These are phyloP conservation scores for Talaromyces sp. DNA, from an alignment of 2,329 filamentous ascomycete genomes.

Conservation along the genomic window DNA sequence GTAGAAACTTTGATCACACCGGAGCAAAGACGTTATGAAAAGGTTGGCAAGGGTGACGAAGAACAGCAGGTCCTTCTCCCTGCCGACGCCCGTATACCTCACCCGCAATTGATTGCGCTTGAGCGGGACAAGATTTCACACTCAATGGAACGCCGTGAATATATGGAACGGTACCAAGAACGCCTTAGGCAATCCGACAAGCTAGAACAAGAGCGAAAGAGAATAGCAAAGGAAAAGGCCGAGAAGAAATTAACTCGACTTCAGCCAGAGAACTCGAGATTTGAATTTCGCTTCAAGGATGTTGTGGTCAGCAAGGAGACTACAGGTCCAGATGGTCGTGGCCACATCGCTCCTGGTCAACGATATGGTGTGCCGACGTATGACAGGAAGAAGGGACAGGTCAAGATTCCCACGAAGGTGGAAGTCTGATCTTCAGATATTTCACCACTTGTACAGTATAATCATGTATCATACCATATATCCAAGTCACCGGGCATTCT, in stretches of 20 bases:
- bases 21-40: conserved; percentile 37
- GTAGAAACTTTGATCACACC: conserved; percentile 33
- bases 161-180: conserved; percentile 41
- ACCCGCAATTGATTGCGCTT: conserved; percentile 56
- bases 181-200: conserved; percentile 42
- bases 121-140: conserved; percentile 45
- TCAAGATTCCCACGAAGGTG: conserved; percentile 63
- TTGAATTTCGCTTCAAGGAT: conserved; percentile 60
- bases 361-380: conserved; percentile 61
- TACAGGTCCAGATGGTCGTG: conserved; percentile 54
- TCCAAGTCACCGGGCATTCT: background rate
- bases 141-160: conserved; percentile 33
- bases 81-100: conserved; percentile 62
- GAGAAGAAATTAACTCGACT: conserved; percentile 44
- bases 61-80: conserved; percentile 55
- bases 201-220: conserved; percentile 39
- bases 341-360: conserved; percentile 52
- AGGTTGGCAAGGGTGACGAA: conserved; percentile 41
- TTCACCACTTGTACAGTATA: background rate
- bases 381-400: conserved; percentile 60
- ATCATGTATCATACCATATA: conserved; percentile 9
- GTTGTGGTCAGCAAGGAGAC: conserved; percentile 52
- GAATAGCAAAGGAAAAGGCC: conserved; percentile 39
- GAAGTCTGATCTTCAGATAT: conserved; percentile 37
- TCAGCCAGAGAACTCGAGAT: conserved; percentile 49